phyloP scores from a whole-genome alignment of 1,139 yeast species.

The Blastobotrys arbuscula region DNA sequence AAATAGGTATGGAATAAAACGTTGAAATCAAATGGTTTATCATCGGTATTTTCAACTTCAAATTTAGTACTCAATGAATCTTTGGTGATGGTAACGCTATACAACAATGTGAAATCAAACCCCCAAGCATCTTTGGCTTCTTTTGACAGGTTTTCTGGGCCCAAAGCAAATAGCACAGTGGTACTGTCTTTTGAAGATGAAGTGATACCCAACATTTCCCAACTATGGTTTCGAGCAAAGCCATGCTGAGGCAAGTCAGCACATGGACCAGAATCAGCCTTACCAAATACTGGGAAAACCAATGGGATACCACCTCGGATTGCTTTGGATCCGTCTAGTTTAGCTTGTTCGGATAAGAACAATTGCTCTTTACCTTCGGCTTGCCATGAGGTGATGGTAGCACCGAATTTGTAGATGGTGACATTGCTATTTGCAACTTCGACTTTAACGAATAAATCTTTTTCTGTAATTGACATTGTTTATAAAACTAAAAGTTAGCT shows the following conservation, averaged over 20 bases:
- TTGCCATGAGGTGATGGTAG: conserved; percentile 81
- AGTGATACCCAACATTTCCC: conserved; percentile 87
- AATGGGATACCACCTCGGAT: conserved; percentile 97
- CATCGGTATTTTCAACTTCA: conserved; percentile 69
- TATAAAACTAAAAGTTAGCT: not conserved
- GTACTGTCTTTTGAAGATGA: conserved; percentile 47
- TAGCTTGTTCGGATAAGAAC: conserved; percentile 61
- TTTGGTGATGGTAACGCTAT: conserved; percentile 46
- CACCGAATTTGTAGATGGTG: conserved; percentile 76
- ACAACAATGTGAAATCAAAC: conserved; percentile 69
- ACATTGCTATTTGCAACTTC: conserved; percentile 52
- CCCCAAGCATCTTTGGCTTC: conserved; percentile 55
- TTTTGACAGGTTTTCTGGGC: conserved; percentile 69
- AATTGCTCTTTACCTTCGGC: conserved; percentile 64
- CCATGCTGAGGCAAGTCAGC: conserved; percentile 88
- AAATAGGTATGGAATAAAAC: conserved; percentile 96
- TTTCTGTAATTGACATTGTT: conserved; percentile 56
- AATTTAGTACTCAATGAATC: conserved; percentile 60
- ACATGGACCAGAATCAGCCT: conserved; percentile 45
- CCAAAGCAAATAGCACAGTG: conserved; percentile 81
- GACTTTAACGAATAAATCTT: conserved; percentile 56
- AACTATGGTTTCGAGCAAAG: conserved; percentile 78
- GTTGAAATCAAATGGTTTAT: conserved; percentile 66
- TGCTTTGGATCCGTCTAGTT: conserved; percentile 83
- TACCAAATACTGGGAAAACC: conserved; percentile 92